These are phyloP conservation scores for Lasiodiplodia gonubiensis DNA, from an alignment of 2,329 filamentous ascomycete genomes.

Conservation along the genomic window DNA sequence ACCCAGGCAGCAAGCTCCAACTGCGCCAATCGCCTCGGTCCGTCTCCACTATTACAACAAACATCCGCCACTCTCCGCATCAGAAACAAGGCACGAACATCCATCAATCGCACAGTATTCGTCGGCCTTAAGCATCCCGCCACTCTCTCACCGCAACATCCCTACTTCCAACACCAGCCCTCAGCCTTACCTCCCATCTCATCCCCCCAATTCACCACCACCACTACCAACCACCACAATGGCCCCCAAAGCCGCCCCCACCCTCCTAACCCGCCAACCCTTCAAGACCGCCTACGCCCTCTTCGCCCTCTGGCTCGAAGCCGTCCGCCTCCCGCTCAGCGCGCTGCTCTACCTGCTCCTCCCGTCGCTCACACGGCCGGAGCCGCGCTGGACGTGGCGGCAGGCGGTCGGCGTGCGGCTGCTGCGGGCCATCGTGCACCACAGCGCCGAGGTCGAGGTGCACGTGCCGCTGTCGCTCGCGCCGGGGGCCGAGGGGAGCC, in stretches of 20 bases:
- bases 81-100: neutral
- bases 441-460: slow-evolving; percentile 39
- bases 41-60: neutral
- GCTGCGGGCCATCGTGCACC: slow-evolving; percentile 42
- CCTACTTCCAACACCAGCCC: no score
- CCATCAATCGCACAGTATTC: neutral
- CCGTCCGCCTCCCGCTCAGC: slow-evolving; percentile 46
- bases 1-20: neutral
- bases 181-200: neutral
- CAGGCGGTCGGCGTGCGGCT: slow-evolving; percentile 47
- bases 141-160: neutral
- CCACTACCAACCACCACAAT: neutral
- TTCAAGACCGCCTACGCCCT: slow-evolving; percentile 49
- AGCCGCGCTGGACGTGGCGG: slow-evolving; percentile 47
- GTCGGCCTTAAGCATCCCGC: neutral
- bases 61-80: neutral
- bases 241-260: neutral
- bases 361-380: slow-evolving; percentile 43
- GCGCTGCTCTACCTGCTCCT: slow-evolving; percentile 44
- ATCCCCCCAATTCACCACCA: neutral
- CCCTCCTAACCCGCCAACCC: slow-evolving; percentile 43
- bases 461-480: slow-evolving; percentile 41
- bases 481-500: slow-evolving; percentile 47
- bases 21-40: neutral
- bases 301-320: slow-evolving; percentile 42